These are phyloP conservation scores for Limnomonas spitsbergensis DNA, from an alignment of 139 green algal genomes.

Conservation along the genomic window DNA sequence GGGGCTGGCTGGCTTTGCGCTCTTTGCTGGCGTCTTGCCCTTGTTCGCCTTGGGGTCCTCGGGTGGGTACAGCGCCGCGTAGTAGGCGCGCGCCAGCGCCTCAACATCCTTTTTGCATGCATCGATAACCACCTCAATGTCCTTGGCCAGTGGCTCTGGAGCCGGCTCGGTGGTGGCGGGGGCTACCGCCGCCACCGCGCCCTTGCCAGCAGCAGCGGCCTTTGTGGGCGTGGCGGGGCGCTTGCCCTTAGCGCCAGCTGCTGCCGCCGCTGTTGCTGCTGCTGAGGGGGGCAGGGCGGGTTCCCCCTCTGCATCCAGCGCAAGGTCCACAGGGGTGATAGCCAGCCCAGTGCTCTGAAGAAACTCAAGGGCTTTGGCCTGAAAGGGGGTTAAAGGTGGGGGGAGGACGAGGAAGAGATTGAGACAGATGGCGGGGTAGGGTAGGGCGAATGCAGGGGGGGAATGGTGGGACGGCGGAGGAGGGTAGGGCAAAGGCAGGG, in stretches of 20 bases:
- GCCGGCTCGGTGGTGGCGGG: background rate
- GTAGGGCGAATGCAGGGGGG: too few species aligned
- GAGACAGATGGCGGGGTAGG: background rate
- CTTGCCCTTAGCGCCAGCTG: background rate
- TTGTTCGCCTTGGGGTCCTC: background rate
- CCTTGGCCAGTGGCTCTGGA: constrained; percentile 12
- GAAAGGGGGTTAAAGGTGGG: background rate
- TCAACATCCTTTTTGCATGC: constrained; percentile 45
- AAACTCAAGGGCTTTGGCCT: constrained; percentile 40
- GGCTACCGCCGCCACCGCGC: background rate
- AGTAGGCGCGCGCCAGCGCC: constrained; percentile 21
- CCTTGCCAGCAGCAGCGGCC: constrained; percentile 4
- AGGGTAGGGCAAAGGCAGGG: too few species aligned
- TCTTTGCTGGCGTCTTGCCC: constrained; percentile 8
- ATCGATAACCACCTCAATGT: constrained; percentile 39
- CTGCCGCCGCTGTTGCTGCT: background rate
- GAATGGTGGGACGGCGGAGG: too few species aligned
- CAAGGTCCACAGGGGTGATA: constrained; percentile 18
- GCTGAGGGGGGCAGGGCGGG: background rate
- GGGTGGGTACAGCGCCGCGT: constrained; percentile 15
- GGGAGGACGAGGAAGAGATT: background rate
- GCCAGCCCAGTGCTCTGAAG: constrained; percentile 17
- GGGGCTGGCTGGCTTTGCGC: background rate
- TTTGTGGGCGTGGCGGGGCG: background rate
- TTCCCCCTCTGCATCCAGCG: constrained; percentile 22